These are phyloP conservation scores for Blastobotrys aristatus DNA, from an alignment of 1,139 yeast genomes.

Conservation along the genomic window DNA sequence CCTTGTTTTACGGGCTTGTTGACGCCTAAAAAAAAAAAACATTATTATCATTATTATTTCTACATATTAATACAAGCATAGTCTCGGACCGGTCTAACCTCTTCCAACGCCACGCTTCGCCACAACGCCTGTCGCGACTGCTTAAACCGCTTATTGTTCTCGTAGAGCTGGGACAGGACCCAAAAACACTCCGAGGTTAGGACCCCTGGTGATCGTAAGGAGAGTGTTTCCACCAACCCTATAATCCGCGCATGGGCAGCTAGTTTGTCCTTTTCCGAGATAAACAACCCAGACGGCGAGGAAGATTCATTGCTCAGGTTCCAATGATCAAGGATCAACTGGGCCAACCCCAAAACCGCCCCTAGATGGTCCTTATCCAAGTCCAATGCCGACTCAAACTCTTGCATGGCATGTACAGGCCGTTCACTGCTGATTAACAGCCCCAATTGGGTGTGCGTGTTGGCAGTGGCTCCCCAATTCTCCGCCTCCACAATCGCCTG, in stretches of 20 bases:
- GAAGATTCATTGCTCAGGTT: slow-evolving; percentile 12
- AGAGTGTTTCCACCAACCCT: slow-evolving; percentile 56
- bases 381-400: slow-evolving; percentile 65
- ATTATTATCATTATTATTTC: neutral
- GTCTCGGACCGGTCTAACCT: slow-evolving; percentile 56
- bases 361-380: slow-evolving; percentile 46
- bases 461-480: slow-evolving; percentile 42
- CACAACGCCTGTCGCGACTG: slow-evolving; percentile 54
- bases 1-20: slow-evolving; percentile 65
- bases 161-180: slow-evolving; percentile 62
- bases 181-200: slow-evolving; percentile 70
- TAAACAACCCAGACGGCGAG: slow-evolving; percentile 30
- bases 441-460: slow-evolving; percentile 54
- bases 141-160: slow-evolving; percentile 51
- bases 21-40: slow-evolving; percentile 29
- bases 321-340: slow-evolving; percentile 42
- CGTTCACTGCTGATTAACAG: slow-evolving; percentile 38
- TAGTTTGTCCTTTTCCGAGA: slow-evolving; percentile 48
- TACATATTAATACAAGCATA: slow-evolving; percentile 24
- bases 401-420: slow-evolving; percentile 50
- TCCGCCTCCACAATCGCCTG: slow-evolving; percentile 74
- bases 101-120: slow-evolving; percentile 66
- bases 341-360: slow-evolving; percentile 64
- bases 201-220: slow-evolving; percentile 48
- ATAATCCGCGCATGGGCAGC: slow-evolving; percentile 66